Evolutionary conservation across 2,329 filamentous ascomycete species (phyloP).

Genomic region (Fusarium sp.): DNA sequence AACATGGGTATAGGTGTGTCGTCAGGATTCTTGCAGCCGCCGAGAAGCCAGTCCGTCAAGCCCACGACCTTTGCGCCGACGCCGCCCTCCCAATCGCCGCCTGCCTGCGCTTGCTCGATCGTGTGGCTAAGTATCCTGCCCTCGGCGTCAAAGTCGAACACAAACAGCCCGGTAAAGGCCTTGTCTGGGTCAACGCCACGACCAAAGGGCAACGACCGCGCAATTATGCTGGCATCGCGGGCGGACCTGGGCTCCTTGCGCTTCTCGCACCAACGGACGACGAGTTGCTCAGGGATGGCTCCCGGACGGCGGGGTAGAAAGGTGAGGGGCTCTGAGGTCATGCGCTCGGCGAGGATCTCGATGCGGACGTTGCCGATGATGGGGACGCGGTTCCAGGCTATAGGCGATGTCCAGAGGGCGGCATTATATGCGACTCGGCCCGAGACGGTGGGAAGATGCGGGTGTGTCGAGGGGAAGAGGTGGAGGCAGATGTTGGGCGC

Average conservation of each 20-base stretch:
- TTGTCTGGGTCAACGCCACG: slow-evolving; percentile 67
- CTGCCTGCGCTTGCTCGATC: slow-evolving; percentile 92
- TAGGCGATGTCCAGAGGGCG: slow-evolving; percentile 93
- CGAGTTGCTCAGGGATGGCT: slow-evolving; percentile 79
- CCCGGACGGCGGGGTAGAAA: slow-evolving; percentile 63
- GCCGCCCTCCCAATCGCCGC: slow-evolving; percentile 83
- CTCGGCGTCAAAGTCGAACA: slow-evolving; percentile 93
- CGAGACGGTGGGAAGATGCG: slow-evolving; percentile 90
- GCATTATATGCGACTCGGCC: slow-evolving; percentile 92
- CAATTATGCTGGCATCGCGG: slow-evolving; percentile 53
- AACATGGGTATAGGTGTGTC: slow-evolving; percentile 53
- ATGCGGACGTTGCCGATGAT: slow-evolving; percentile 91
- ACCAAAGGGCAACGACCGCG: slow-evolving; percentile 56
- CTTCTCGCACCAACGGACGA: slow-evolving; percentile 85
- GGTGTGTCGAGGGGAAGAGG: slow-evolving; percentile 82
- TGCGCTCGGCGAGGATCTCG: slow-evolving; percentile 89
- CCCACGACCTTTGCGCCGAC: slow-evolving; percentile 87
- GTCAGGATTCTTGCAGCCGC: slow-evolving; percentile 68
- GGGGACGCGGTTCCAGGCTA: slow-evolving; percentile 94
- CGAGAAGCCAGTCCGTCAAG: slow-evolving; percentile 93
- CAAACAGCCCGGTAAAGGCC: slow-evolving; percentile 91
- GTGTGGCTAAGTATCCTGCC: slow-evolving; percentile 88
- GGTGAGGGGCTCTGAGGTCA: slow-evolving; percentile 72
- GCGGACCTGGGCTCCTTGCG: slow-evolving; percentile 36
- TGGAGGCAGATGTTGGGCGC: slow-evolving; percentile 78